These are phyloP conservation scores for Aspergillus novofumigatus DNA, from an alignment of 2,329 filamentous ascomycete species.

Conservation along the genomic window DNA sequence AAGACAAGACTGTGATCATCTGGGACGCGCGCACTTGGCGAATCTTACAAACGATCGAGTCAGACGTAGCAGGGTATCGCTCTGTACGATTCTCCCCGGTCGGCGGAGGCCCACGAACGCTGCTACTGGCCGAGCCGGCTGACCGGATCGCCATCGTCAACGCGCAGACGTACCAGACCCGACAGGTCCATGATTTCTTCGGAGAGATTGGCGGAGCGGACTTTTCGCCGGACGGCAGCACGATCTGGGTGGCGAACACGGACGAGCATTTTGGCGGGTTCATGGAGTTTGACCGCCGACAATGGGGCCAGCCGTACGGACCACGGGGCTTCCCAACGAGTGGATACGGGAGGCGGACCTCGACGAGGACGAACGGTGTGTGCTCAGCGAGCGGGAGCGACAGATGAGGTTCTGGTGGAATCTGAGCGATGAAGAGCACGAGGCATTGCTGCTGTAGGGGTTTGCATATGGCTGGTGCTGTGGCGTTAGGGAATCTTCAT, in stretches of 20 bases:
- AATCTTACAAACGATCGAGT: conserved; percentile 37
- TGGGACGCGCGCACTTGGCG: conserved; percentile 44
- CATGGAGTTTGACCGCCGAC: conserved; percentile 40
- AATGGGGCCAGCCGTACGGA: conserved; percentile 36
- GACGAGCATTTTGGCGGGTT: conserved; percentile 42
- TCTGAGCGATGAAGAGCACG: conserved; percentile 32
- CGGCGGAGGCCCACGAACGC: conserved; percentile 40
- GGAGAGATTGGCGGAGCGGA: conserved; percentile 44
- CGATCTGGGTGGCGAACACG: conserved; percentile 43
- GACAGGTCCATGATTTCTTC: conserved; percentile 45
- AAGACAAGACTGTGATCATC: conserved; percentile 44
- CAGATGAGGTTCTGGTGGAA: conserved; percentile 31
- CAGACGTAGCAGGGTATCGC: conserved; percentile 43
- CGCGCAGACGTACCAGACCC: conserved; percentile 38
- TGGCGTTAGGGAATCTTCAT: not conserved
- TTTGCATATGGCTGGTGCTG: not conserved
- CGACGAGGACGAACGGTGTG: conserved; percentile 33
- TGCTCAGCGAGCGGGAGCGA: conserved; percentile 31
- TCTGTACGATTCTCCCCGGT: conserved; percentile 43
- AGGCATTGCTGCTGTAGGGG: conserved; percentile 28
- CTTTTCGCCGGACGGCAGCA: conserved; percentile 38
- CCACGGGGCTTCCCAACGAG: conserved; percentile 33
- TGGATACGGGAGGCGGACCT: conserved; percentile 34
- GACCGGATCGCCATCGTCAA: conserved; percentile 44
- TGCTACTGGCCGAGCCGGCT: conserved; percentile 42